Conservation (phyloP, 2,329 filamentous ascomycete genomes). For the Aspergillus sclerotialis region DNA sequence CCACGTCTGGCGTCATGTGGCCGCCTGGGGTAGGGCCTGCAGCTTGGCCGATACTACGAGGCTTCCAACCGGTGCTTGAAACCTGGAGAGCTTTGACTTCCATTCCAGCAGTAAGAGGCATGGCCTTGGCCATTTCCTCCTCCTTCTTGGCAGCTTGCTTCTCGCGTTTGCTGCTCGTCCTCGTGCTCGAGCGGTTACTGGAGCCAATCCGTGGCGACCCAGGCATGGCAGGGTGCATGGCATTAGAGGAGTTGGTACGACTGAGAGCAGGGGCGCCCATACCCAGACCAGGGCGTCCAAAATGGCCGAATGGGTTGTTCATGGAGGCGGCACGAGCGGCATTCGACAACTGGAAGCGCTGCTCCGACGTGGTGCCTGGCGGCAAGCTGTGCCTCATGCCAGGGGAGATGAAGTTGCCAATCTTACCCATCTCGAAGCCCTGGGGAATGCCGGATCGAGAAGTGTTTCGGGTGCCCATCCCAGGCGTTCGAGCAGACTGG, state of each 20-base stretch:
- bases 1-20: slow-evolving; percentile 80
- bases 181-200: slow-evolving; percentile 49
- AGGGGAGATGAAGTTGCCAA: slow-evolving; percentile 61
- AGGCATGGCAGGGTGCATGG: slow-evolving; percentile 51
- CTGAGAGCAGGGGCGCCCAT: slow-evolving; percentile 57
- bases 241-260: slow-evolving; percentile 52
- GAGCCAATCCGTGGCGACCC: slow-evolving; percentile 65
- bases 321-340: slow-evolving; percentile 40
- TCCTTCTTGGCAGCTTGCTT: slow-evolving; percentile 51
- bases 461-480: slow-evolving; percentile 42
- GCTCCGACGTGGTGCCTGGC: slow-evolving; percentile 67
- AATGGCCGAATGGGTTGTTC: slow-evolving; percentile 52
- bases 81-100: slow-evolving; percentile 73
- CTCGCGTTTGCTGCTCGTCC: slow-evolving; percentile 46
- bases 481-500: slow-evolving; percentile 47
- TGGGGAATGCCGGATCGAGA: slow-evolving; percentile 45
- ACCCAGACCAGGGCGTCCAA: slow-evolving; percentile 58
- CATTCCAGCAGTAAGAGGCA: slow-evolving; percentile 81
- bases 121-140: slow-evolving; percentile 68
- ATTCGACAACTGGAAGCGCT: slow-evolving; percentile 64
- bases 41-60: slow-evolving; percentile 57
- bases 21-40: slow-evolving; percentile 44
- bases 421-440: slow-evolving; percentile 63
- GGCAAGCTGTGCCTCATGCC: slow-evolving; percentile 55
- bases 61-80: slow-evolving; percentile 81